Evolutionary conservation across 129 eudicot genomes (phyloP).

Genomic region (Smallanthus sonchifolius): DNA sequence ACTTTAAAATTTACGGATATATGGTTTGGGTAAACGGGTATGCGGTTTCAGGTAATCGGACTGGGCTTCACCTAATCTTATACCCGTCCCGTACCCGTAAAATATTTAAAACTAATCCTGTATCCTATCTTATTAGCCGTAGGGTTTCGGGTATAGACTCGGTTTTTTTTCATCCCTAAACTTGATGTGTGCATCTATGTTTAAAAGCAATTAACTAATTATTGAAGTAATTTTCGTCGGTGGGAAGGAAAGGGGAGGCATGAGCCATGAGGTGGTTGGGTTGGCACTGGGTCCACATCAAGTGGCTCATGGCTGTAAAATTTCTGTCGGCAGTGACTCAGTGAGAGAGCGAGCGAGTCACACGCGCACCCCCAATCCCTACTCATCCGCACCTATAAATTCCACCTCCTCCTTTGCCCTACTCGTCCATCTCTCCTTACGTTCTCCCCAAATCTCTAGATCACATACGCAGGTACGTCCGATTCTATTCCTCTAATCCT

Average conservation of each 20-base stretch:
- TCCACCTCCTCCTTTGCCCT: not conserved
- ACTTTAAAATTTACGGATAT: too few species aligned
- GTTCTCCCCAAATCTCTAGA: not conserved
- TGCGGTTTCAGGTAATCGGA: too few species aligned
- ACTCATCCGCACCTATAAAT: slow-evolving; percentile 11
- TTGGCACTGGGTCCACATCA: not conserved
- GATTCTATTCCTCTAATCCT: not conserved
- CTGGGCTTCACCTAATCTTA: too few species aligned
- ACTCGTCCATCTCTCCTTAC: not conserved
- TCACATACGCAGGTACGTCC: not conserved
- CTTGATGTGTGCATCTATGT: too few species aligned
- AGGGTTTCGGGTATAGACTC: too few species aligned
- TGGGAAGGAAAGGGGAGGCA: not conserved
- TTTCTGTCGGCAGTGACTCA: slow-evolving; percentile 1
- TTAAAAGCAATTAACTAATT: too few species aligned
- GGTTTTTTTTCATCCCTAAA: too few species aligned
- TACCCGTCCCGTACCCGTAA: too few species aligned
- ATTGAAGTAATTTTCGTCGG: slow-evolving; percentile 8
- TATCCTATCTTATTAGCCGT: too few species aligned
- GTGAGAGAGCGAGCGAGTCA: not conserved
- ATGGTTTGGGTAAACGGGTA: too few species aligned
- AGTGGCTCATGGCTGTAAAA: not conserved
- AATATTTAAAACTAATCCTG: too few species aligned
- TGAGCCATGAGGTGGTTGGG: not conserved
- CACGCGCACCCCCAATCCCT: not conserved